Conservation (phyloP, 23 red algal species). For the Agarophyton chilense region DNA sequence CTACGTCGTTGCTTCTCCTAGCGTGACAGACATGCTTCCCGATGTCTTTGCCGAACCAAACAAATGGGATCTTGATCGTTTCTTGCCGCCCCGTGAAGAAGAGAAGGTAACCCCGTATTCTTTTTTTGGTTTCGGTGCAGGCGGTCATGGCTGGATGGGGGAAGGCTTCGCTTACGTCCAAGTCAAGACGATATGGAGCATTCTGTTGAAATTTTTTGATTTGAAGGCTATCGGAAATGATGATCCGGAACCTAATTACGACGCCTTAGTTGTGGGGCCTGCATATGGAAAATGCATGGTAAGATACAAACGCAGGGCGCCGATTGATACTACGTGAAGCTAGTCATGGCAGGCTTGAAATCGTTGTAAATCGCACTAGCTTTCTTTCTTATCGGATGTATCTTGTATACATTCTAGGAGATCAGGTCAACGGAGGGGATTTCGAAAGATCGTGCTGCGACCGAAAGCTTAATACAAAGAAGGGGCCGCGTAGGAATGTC, state of each 20-base stretch:
- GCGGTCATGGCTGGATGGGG: conserved; percentile 98
- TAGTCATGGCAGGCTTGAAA: neutral
- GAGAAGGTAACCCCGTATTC: conserved; percentile 86
- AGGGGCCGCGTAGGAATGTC: too few relatives aligned
- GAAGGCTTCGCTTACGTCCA: conserved; percentile 99
- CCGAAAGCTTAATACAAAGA: too few relatives aligned
- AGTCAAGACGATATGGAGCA: conserved; percentile 99
- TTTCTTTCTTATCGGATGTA: conserved; percentile 43
- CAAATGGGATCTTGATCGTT: conserved; percentile 91
- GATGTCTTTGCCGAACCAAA: conserved; percentile 85
- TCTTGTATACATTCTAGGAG: too few relatives aligned
- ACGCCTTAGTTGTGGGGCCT: conserved; percentile 90
- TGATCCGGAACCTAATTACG: conserved; percentile 80
- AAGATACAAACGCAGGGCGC: conserved; percentile 51
- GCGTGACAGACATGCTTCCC: conserved; percentile 74
- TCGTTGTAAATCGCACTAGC: neutral
- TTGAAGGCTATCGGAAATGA: conserved; percentile 72
- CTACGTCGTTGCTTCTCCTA: conserved; percentile 83
- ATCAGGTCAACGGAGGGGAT: too few relatives aligned
- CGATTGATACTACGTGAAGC: neutral
- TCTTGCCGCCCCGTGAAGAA: conserved; percentile 84
- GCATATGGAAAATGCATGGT: conserved; percentile 49
- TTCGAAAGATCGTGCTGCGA: too few relatives aligned
- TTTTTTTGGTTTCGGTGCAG: conserved; percentile 92
- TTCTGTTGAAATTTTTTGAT: conserved; percentile 85